A percentile compares a stretch with the other conserved stretches of the same genome.
phyloP scores from a whole-genome alignment of 2,329 filamentous ascomycete genomes.

The Dichotomopilus funicola region DNA sequence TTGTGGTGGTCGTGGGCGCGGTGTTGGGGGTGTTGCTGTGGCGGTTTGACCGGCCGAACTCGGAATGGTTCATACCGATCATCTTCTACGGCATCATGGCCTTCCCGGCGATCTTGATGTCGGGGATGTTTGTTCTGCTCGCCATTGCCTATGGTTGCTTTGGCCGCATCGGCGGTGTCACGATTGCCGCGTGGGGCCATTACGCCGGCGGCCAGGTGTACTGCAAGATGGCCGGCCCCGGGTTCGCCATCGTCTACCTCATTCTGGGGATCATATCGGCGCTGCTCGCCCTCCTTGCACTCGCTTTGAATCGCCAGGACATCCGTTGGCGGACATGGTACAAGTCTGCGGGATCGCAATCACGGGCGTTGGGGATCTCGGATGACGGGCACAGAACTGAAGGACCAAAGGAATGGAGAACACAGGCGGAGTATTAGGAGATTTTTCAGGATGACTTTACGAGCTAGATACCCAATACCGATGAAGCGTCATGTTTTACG shows the following conservation, averaged over 20 bases:
- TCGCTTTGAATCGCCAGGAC: not conserved
- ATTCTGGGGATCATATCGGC: not conserved
- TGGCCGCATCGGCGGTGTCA: not conserved
- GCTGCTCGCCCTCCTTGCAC: not conserved
- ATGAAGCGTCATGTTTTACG: not conserved
- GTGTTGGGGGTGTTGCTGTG: not conserved
- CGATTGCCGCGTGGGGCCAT: not conserved
- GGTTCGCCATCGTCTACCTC: not conserved
- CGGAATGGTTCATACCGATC: not conserved
- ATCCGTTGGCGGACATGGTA: not conserved
- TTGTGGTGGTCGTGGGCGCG: not conserved
- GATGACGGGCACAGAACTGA: not conserved
- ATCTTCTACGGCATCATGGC: slow-evolving; percentile 1
- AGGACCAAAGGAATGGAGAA: not conserved
- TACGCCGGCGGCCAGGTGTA: slow-evolving; percentile 1
- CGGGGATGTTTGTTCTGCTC: not conserved
- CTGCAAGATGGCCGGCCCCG: slow-evolving; percentile 1
- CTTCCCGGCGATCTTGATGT: not conserved
- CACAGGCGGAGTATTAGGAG: not conserved
- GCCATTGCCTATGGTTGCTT: not conserved
- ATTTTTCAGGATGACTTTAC: not conserved
- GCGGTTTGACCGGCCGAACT: not conserved
- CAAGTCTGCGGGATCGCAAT: not conserved
- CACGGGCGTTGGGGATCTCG: not conserved
- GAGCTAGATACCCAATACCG: not conserved